Conservation (phyloP, 371 early-diverging fungal genomes). For the Haplosporangium sp. region DNA sequence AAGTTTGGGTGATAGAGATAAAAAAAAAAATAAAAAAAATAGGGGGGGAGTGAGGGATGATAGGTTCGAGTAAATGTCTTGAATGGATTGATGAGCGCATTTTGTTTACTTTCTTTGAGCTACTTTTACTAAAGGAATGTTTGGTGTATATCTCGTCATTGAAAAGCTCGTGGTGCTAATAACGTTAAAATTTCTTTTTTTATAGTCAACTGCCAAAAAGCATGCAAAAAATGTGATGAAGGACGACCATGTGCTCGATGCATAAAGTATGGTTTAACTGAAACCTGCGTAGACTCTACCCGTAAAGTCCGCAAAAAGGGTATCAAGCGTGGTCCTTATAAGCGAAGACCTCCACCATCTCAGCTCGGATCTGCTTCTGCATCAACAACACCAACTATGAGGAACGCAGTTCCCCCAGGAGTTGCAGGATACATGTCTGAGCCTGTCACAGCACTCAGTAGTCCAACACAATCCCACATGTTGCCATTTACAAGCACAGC, state of each 20-base stretch:
- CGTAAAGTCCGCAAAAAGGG: conserved; percentile 90
- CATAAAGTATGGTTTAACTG: conserved; percentile 77
- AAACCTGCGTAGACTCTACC: conserved; percentile 82
- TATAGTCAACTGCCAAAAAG: conserved; percentile 88
- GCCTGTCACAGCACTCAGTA: conserved; percentile 43
- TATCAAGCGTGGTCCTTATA: conserved; percentile 88
- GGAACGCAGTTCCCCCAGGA: conserved; percentile 30
- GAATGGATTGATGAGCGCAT: too few species aligned
- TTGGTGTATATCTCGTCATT: background rate
- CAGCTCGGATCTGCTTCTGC: conserved; percentile 53
- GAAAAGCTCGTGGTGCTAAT: conserved; percentile 1
- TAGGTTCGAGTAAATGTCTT: too few species aligned
- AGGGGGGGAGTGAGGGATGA: too few species aligned
- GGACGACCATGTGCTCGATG: conserved; percentile 91
- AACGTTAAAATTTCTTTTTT: conserved; percentile 66
- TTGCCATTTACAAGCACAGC: conserved; percentile 36
- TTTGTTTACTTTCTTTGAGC: too few species aligned
- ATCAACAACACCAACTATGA: conserved; percentile 33
- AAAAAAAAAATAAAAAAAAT: too few species aligned
- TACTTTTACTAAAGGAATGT: too few species aligned
- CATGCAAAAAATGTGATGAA: conserved; percentile 95
- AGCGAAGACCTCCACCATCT: conserved; percentile 58
- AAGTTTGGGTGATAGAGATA: too few species aligned
- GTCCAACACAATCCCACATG: conserved; percentile 52
- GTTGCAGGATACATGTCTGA: conserved; percentile 50